Evolutionary conservation across 352 stramenopile genomes (phyloP).

Genomic region (Lagenidium giganteum): DNA sequence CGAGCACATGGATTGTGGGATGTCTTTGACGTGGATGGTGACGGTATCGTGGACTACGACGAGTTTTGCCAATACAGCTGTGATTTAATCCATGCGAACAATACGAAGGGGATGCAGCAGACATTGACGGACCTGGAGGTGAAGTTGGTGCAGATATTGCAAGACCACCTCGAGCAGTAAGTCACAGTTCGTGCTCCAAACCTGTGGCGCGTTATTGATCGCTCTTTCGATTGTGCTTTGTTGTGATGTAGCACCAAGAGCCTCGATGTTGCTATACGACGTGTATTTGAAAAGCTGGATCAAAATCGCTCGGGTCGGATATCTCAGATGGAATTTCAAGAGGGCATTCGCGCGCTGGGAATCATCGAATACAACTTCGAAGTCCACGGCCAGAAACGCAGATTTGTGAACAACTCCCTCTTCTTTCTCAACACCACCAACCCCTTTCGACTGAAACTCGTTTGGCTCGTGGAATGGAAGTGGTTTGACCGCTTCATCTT

Average conservation of each 20-base stretch:
- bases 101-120: slow-evolving; percentile 20
- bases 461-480: slow-evolving; percentile 48
- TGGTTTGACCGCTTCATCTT: slow-evolving; percentile 81
- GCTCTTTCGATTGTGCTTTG: not conserved
- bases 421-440: slow-evolving; percentile 31
- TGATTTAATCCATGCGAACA: slow-evolving; percentile 26
- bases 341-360: slow-evolving; percentile 31
- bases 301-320: slow-evolving; percentile 30
- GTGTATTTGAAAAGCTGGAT: slow-evolving; percentile 32
- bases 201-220: not conserved
- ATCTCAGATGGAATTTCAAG: slow-evolving; percentile 34
- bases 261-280: slow-evolving; percentile 18
- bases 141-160: slow-evolving; percentile 31
- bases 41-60: slow-evolving; percentile 35
- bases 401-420: slow-evolving; percentile 31
- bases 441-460: slow-evolving; percentile 25
- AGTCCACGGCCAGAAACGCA: slow-evolving; percentile 33
- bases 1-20: slow-evolving; percentile 30
- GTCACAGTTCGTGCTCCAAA: slow-evolving; percentile 3
- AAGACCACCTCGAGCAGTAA: slow-evolving; percentile 21
- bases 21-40: slow-evolving; percentile 33
- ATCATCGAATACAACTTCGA: slow-evolving; percentile 44
- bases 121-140: slow-evolving; percentile 22
- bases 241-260: not conserved
- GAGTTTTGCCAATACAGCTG: slow-evolving; percentile 42